Percentiles rank a stretch among this genome's conserved stretches.
Conservation (phyloP, 306 rosid genomes). For the Dryas alaskensis region DNA sequence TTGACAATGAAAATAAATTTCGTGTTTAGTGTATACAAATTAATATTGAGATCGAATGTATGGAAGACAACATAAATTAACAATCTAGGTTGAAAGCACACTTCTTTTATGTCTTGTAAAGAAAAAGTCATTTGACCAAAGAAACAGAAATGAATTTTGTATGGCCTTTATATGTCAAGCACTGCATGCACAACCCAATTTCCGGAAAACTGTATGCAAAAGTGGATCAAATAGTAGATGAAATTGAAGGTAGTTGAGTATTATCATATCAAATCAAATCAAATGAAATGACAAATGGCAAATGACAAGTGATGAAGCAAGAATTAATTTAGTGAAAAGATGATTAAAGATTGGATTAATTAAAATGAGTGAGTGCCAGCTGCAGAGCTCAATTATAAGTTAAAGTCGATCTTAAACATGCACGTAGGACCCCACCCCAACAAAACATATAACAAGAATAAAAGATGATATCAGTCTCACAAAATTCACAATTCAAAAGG, state of each 20-base stretch:
- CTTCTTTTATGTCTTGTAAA: neutral
- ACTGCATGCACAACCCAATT: no score
- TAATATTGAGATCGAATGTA: no score
- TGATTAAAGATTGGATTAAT: constrained; percentile 25
- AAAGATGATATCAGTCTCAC: neutral
- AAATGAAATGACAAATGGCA: constrained; percentile 1
- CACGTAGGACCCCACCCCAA: neutral
- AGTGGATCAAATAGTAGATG: neutral
- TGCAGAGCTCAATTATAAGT: constrained; percentile 22
- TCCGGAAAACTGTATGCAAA: neutral
- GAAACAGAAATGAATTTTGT: neutral
- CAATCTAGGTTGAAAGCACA: no score
- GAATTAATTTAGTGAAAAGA: constrained; percentile 7
- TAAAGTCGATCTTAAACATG: constrained; percentile 23
- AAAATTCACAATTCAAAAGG: no score
- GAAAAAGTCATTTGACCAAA: neutral
- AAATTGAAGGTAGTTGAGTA: constrained; percentile 2
- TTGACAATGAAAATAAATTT: no score
- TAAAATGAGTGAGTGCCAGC: constrained; percentile 45
- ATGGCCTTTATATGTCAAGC: no score
- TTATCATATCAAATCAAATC: constrained; percentile 37
- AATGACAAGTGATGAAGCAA: neutral
- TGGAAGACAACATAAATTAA: no score
- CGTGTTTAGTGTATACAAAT: no score
- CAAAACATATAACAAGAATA: constrained; percentile 1